These are phyloP conservation scores for Starmerella apis DNA, from an alignment of 805 yeast genomes.

Conservation along the genomic window DNA sequence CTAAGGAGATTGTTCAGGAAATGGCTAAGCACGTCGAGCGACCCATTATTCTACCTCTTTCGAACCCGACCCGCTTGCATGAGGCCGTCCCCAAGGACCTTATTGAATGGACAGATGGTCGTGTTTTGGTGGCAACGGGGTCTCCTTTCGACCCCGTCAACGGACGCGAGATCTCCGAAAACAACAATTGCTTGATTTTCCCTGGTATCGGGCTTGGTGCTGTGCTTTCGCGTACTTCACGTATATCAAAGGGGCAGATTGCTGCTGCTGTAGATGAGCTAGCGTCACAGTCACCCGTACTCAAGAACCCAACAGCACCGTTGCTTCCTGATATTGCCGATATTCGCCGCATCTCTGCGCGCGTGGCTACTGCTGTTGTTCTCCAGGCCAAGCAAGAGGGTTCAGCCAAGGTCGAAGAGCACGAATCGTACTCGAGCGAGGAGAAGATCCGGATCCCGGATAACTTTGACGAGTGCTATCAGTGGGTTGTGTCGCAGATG, in stretches of 20 bases:
- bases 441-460: conserved; percentile 64
- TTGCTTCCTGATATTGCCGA: conserved; percentile 79
- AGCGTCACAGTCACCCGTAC: conserved; percentile 72
- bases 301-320: conserved; percentile 56
- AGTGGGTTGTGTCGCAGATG: conserved; percentile 83
- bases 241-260: conserved; percentile 83
- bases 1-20: conserved; percentile 69
- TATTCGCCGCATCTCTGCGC: conserved; percentile 75
- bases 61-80: conserved; percentile 89
- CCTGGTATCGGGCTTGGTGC: conserved; percentile 98
- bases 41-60: conserved; percentile 90
- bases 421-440: conserved; percentile 52
- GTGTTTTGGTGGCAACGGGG: conserved; percentile 91
- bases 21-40: conserved; percentile 78
- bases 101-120: conserved; percentile 80
- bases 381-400: conserved; percentile 81
- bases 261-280: conserved; percentile 90
- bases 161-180: conserved; percentile 80
- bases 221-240: conserved; percentile 67
- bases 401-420: conserved; percentile 62
- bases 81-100: conserved; percentile 89
- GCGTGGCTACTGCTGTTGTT: conserved; percentile 87
- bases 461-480: conserved; percentile 57
- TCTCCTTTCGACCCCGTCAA: conserved; percentile 93
- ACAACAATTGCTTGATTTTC: conserved; percentile 93